Percentiles rank a stretch among this genome's conserved stretches.
These are phyloP conservation scores for Calendula officinalis DNA, from an alignment of 129 eudicot species.

Conservation along the genomic window DNA sequence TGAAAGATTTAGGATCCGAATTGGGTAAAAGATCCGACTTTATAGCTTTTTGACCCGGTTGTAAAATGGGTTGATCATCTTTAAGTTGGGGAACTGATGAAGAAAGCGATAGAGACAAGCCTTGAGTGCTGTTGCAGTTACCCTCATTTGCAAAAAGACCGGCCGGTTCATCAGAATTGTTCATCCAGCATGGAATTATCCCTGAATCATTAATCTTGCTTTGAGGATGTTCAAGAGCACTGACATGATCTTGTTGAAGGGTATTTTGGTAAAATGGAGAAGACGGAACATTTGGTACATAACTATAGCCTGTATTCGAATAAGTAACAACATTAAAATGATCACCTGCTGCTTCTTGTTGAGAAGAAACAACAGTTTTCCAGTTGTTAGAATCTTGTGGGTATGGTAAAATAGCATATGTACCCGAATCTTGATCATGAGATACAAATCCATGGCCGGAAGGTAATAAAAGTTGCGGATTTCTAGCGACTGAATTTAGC, in stretches of 20 bases:
- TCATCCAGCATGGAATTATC: constrained; percentile 35
- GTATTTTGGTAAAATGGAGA: constrained; percentile 43
- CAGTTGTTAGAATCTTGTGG: constrained; percentile 43
- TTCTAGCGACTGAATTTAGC: constrained; percentile 35
- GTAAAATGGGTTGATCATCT: constrained; percentile 22
- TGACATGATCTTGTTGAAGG: constrained; percentile 52
- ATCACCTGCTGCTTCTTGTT: constrained; percentile 20
- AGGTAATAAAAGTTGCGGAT: constrained; percentile 36
- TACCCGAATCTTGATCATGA: constrained; percentile 29
- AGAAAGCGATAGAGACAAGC: constrained; percentile 60
- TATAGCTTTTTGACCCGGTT: constrained; percentile 26
- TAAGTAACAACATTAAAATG: constrained; percentile 29
- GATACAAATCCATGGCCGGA: constrained; percentile 23
- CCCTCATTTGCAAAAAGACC: constrained; percentile 31
- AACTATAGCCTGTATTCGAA: constrained; percentile 34
- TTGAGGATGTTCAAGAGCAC: constrained; percentile 29
- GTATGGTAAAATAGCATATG: constrained; percentile 31
- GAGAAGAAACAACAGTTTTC: constrained; percentile 47
- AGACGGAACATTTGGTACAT: constrained; percentile 18
- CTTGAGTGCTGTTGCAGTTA: constrained; percentile 38
- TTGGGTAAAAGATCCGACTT: constrained; percentile 37
- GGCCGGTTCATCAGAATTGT: constrained; percentile 23
- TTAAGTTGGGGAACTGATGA: constrained; percentile 48
- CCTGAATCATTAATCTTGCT: constrained; percentile 11
- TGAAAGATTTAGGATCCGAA: constrained; percentile 23